These are phyloP conservation scores for Candida endomychidarum DNA, from an alignment of 805 yeast species.

Conservation along the genomic window DNA sequence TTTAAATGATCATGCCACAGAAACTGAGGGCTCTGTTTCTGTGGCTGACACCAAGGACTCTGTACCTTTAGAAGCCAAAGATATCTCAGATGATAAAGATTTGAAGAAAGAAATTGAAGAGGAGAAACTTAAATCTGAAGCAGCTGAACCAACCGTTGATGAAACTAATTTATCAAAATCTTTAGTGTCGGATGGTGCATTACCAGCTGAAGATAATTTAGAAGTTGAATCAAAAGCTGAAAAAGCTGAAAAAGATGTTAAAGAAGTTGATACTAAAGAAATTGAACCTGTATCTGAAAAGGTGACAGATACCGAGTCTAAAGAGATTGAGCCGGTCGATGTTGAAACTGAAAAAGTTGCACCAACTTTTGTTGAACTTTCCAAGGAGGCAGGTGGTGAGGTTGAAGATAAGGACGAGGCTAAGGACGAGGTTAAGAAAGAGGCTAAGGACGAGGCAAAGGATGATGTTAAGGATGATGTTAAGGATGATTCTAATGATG, in stretches of 20 bases:
- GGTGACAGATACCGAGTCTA: not conserved
- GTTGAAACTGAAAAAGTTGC: conserved; percentile 3
- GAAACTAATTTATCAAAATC: conserved; percentile 8
- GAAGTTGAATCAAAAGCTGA: conserved; percentile 10
- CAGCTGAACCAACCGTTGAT: conserved; percentile 9
- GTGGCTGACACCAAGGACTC: not conserved
- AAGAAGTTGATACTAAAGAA: conserved; percentile 1
- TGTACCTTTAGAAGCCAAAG: not conserved
- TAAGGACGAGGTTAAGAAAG: too few relatives aligned
- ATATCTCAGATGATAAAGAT: not conserved
- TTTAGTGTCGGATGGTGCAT: conserved; percentile 5
- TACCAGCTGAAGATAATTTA: conserved; percentile 9
- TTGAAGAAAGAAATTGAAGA: conserved; percentile 10
- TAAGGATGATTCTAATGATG: too few relatives aligned
- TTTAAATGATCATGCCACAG: conserved; percentile 1
- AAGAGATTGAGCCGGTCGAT: conserved; percentile 4
- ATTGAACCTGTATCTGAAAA: not conserved
- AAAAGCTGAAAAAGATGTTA: conserved; percentile 12
- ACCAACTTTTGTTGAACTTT: not conserved
- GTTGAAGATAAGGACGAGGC: too few relatives aligned
- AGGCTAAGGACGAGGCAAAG: too few relatives aligned
- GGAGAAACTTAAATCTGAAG: conserved; percentile 8
- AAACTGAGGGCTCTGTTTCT: not conserved
- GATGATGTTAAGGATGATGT: too few relatives aligned
- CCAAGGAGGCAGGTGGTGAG: too few relatives aligned